phyloP scores from a whole-genome alignment of 2,329 filamentous ascomycete genomes.

The Mycosphaerella arachidis region DNA sequence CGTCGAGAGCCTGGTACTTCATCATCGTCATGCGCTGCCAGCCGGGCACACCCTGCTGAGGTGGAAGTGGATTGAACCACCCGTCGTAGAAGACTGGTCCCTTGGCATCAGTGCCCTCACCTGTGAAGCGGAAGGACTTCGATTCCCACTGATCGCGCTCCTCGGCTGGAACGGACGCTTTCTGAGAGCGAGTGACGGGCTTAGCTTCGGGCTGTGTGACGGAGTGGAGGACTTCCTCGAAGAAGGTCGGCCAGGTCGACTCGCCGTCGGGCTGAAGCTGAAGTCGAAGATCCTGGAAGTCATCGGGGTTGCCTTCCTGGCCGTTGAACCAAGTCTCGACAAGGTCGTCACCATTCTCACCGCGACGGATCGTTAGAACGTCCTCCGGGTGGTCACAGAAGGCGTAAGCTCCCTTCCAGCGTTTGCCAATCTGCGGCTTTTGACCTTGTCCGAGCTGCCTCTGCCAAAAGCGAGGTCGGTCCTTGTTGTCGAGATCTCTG shows the following conservation, averaged over 20 bases:
- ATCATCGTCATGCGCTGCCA: slow-evolving; percentile 54
- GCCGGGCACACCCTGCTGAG: slow-evolving; percentile 48
- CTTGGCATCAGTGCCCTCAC: slow-evolving; percentile 36
- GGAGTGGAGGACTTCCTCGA: slow-evolving; percentile 40
- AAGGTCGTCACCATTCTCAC: slow-evolving; percentile 4
- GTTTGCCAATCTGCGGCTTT: slow-evolving; percentile 35
- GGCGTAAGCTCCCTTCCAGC: slow-evolving; percentile 51
- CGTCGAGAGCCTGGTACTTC: slow-evolving; percentile 43
- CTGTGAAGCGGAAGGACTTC: slow-evolving; percentile 35
- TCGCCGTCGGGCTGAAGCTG: slow-evolving; percentile 19
- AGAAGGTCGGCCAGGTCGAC: slow-evolving; percentile 36
- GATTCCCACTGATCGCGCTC: slow-evolving; percentile 2
- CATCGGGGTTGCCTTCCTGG: slow-evolving; percentile 23
- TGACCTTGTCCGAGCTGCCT: slow-evolving; percentile 13
- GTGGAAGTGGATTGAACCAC: slow-evolving; percentile 48
- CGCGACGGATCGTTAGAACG: slow-evolving; percentile 27
- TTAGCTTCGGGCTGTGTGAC: slow-evolving; percentile 22
- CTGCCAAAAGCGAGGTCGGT: slow-evolving; percentile 39
- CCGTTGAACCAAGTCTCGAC: slow-evolving; percentile 33
- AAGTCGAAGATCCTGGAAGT: slow-evolving; percentile 31
- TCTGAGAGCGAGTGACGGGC: slow-evolving; percentile 33
- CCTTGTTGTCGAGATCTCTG: slow-evolving; percentile 31
- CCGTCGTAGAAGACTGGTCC: slow-evolving; percentile 37
- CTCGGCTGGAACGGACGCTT: slow-evolving; percentile 9
- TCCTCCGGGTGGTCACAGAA: slow-evolving; percentile 32